Conservation (phyloP, 2,329 filamentous ascomycete genomes). For the Clonostachys byssicola region DNA sequence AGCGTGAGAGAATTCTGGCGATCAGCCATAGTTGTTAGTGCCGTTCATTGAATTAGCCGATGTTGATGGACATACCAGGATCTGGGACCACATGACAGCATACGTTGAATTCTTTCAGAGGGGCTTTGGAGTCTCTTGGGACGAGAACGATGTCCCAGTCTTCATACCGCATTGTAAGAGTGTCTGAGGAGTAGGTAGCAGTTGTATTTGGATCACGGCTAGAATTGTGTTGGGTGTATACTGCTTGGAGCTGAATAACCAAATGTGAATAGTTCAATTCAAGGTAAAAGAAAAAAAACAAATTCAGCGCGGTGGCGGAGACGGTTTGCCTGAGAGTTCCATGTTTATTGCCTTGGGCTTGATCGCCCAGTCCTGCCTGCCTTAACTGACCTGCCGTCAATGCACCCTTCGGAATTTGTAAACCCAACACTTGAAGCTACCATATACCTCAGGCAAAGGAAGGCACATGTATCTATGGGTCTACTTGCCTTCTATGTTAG, state of each 20-base stretch:
- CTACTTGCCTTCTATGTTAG: too few relatives aligned
- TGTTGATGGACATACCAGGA: constrained; percentile 22
- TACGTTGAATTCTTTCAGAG: constrained; percentile 79
- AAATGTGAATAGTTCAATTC: background rate
- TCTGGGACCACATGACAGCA: constrained; percentile 66
- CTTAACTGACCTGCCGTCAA: too few relatives aligned
- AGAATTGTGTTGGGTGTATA: background rate
- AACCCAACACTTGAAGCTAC: too few relatives aligned
- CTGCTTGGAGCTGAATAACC: background rate
- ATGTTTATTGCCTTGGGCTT: too few relatives aligned
- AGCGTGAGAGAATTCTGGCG: constrained; percentile 45
- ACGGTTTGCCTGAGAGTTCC: too few relatives aligned
- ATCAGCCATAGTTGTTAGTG: constrained; percentile 1
- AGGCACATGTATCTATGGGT: too few relatives aligned
- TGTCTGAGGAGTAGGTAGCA: background rate
- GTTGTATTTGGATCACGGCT: background rate
- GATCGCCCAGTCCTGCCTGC: too few relatives aligned
- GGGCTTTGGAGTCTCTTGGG: constrained; percentile 59
- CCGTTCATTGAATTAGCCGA: background rate
- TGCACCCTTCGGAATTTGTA: too few relatives aligned
- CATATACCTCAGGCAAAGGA: too few relatives aligned
- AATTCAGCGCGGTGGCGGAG: background rate
- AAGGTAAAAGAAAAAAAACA: background rate
- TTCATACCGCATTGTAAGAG: constrained; percentile 69
- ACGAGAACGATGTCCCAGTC: constrained; percentile 87